Evolutionary conservation across 148 eudicot species (phyloP).

Genomic region (Pharnaceum exiguum): DNA sequence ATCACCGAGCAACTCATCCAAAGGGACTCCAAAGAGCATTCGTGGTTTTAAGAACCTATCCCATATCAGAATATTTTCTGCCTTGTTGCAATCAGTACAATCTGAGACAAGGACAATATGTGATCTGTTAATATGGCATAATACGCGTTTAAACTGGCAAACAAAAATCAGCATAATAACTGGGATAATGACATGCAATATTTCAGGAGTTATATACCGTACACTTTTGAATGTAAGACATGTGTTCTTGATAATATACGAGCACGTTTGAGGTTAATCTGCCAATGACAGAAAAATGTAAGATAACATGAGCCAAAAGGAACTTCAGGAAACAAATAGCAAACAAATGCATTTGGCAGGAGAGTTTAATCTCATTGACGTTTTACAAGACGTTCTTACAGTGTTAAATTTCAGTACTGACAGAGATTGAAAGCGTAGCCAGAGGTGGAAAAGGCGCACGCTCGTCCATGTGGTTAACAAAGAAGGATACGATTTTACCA

Average conservation of each 20-base stretch:
- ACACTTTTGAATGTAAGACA: constrained; percentile 48
- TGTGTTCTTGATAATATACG: constrained; percentile 72
- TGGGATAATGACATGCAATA: not conserved
- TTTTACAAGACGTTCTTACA: constrained; percentile 32
- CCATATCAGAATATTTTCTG: constrained; percentile 74
- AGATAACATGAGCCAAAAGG: not conserved
- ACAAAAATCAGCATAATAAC: not conserved
- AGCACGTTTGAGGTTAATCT: constrained; percentile 97
- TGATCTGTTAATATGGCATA: not conserved
- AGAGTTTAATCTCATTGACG: not conserved
- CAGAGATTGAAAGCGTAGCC: constrained; percentile 87
- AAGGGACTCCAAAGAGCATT: constrained; percentile 68
- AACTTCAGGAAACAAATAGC: not conserved
- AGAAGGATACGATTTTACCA: constrained; percentile 53
- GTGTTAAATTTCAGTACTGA: constrained; percentile 69
- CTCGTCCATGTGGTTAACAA: constrained; percentile 57
- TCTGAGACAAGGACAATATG: constrained; percentile 36
- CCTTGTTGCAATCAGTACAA: constrained; percentile 63
- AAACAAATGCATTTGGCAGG: not conserved
- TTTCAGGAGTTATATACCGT: constrained; percentile 33
- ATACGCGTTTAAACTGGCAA: not conserved
- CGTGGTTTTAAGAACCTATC: constrained; percentile 68
- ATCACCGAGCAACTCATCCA: constrained; percentile 61
- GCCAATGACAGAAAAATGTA: constrained; percentile 1
- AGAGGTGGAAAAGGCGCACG: constrained; percentile 85